Conservation (phyloP, 176 grass and related monocot species). For the Alopecurus myosuroides region DNA sequence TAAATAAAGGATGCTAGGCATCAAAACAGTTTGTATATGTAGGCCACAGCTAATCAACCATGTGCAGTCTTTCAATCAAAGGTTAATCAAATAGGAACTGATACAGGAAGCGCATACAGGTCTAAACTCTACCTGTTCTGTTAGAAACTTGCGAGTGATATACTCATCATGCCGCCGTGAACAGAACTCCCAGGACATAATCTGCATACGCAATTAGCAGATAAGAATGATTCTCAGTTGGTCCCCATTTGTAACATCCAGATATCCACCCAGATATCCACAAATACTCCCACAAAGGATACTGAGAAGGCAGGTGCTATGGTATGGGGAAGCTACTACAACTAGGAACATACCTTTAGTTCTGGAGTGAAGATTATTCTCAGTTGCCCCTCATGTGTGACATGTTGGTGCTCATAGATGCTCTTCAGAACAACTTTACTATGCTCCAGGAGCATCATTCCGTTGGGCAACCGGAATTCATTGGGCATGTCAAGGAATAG, state of each 20-base stretch:
- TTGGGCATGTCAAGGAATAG: slow-evolving; percentile 82
- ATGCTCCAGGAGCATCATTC: slow-evolving; percentile 82
- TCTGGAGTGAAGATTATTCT: slow-evolving; percentile 96
- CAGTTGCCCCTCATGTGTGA: slow-evolving; percentile 81
- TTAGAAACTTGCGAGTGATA: slow-evolving; percentile 70
- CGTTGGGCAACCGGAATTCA: slow-evolving; percentile 72
- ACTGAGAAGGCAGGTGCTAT: background rate
- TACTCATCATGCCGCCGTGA: slow-evolving; percentile 79
- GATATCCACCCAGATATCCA: slow-evolving; percentile 40
- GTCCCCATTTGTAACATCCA: slow-evolving; percentile 40
- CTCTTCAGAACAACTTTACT: slow-evolving; percentile 88
- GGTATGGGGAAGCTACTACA: background rate
- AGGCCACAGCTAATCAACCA: background rate
- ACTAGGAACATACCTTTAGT: slow-evolving; percentile 61
- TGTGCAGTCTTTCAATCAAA: background rate
- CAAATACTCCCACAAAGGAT: background rate
- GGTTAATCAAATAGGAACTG: background rate
- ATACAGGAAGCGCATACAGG: background rate
- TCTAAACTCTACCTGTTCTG: slow-evolving; percentile 65
- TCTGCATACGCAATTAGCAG: slow-evolving; percentile 43
- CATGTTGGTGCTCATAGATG: slow-evolving; percentile 88
- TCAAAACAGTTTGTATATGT: background rate
- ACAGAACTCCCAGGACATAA: slow-evolving; percentile 98
- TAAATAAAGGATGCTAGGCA: background rate
- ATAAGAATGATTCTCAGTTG: slow-evolving; percentile 39